Evolutionary conservation across 1,284 basidiomycete species (phyloP).

Genomic region (Trichosporon sp.): DNA sequence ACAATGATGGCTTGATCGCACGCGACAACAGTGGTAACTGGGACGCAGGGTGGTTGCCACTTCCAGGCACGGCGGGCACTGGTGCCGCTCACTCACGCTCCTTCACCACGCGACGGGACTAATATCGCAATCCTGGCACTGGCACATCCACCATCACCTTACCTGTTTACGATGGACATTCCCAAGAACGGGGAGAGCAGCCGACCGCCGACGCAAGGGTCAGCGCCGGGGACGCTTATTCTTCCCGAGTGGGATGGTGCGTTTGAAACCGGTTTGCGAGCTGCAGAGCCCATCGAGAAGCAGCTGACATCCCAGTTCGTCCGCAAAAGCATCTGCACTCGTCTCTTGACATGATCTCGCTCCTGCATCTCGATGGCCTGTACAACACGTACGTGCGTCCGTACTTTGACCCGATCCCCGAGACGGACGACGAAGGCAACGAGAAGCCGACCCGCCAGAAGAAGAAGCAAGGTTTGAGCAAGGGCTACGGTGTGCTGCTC

Average conservation of each 20-base stretch:
- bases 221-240: conserved; percentile 29
- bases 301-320: conserved; percentile 32
- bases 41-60: not conserved
- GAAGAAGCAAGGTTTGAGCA: conserved; percentile 40
- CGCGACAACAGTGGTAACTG: not conserved
- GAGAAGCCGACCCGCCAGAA: conserved; percentile 24
- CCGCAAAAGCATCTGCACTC: conserved; percentile 45
- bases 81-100: conserved; percentile 4
- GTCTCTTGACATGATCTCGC: conserved; percentile 49
- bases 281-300: no score
- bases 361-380: conserved; percentile 47
- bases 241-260: conserved; percentile 47
- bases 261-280: conserved; percentile 19
- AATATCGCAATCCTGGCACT: conserved; percentile 10
- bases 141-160: conserved; percentile 10
- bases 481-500: conserved; percentile 48
- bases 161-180: conserved; percentile 36
- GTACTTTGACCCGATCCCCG: conserved; percentile 39
- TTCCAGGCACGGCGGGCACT: not conserved
- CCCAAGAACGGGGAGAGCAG: conserved; percentile 48
- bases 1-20: not conserved
- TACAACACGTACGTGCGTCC: conserved; percentile 52
- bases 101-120: conserved; percentile 16
- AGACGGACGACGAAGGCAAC: conserved; percentile 35
- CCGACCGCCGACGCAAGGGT: conserved; percentile 28